Percentiles rank a stretch among this genome's conserved stretches.
phyloP scores from a whole-genome alignment of 2,329 filamentous ascomycete genomes.

The Aquanectria penicillioides region DNA sequence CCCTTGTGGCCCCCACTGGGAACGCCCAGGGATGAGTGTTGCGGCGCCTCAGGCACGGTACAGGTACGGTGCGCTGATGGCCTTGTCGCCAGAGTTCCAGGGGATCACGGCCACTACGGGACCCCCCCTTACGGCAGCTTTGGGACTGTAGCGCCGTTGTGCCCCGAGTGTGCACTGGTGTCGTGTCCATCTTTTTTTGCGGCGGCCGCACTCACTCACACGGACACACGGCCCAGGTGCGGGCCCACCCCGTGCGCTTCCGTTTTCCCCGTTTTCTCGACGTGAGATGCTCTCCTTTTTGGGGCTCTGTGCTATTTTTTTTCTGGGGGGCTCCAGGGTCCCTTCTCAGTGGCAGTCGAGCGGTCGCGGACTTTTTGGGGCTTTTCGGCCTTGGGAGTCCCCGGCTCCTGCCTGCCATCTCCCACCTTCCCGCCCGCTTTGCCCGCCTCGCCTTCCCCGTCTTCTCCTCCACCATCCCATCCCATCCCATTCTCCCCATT shows the following conservation, averaged over 20 bases:
- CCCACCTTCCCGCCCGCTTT: slow-evolving; percentile 13
- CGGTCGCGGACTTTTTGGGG: not conserved
- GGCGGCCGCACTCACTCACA: slow-evolving; percentile 11
- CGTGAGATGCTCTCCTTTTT: not conserved
- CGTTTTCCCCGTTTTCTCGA: slow-evolving; percentile 19
- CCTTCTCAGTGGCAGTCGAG: not conserved
- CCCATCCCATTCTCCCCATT: not conserved
- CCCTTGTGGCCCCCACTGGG: too few relatives aligned
- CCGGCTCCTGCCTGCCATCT: not conserved
- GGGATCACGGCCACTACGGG: slow-evolving; percentile 18
- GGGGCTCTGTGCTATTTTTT: not conserved
- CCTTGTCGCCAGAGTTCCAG: not conserved
- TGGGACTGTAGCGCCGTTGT: slow-evolving; percentile 10
- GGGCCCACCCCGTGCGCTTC: slow-evolving; percentile 26
- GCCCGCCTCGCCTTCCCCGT: slow-evolving; percentile 20
- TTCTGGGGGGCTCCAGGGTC: not conserved
- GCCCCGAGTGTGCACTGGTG: not conserved
- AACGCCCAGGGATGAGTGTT: too few relatives aligned
- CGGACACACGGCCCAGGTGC: slow-evolving; percentile 22
- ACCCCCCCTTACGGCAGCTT: not conserved
- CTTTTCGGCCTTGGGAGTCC: not conserved
- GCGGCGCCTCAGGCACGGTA: too few relatives aligned
- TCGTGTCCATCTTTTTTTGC: slow-evolving; percentile 3
- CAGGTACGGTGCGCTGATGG: too few relatives aligned
- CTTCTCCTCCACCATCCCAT: slow-evolving; percentile 9